Base-by-base conservation (phyloP, 2,329 filamentous ascomycete species). In the Fusarium poae region DNA sequence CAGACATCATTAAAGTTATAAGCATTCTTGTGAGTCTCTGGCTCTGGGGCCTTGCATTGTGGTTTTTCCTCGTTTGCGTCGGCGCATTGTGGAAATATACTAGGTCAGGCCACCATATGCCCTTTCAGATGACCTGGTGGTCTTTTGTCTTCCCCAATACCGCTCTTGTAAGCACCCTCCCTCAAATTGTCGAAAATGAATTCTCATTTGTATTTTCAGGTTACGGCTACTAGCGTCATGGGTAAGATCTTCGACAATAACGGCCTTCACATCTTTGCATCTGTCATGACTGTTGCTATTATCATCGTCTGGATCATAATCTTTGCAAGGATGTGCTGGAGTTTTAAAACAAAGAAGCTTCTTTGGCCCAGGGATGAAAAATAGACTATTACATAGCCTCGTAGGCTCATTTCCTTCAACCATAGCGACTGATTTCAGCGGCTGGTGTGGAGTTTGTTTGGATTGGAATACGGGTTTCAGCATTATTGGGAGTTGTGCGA, bases 81-180 rank as follows among this genome's bases (percentile, higher is more conserved):
- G 90, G 91, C 3, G 92, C 92, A 3, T 86, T 95, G 62, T 91
- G 86, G 84, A 91, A 89, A 30, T 89, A 91, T 51, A 82, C 89
- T 21, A 81, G 84, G 0, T 77, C 80, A 3, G 81, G 85, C 13
- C 84, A 85, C 37, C 86, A 83, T 61, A 88, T 94, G 82, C 85
- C 88, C 6, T 96, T 94, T 74, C 90, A 91, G 20, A 94, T 96
- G 91, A 92, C 90, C 2, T 97, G 92, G 89, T 96, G 91, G 79
- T 92, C 89, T 5, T 95, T 94, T 77, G 85, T 94, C 7, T 94
- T 94, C 73, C 92, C 92, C 3, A 93, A 94, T 71, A 94, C 92
- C 0, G 91, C 91, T 0, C 79, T 93, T 62, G 86, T 79, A 74
- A 51, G 76, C 54, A 46, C 2, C 6, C 12, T 13, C 6, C 9